Base-by-base conservation (phyloP, 1,284 basidiomycete genomes). In the Taiwanofungus camphoratus region DNA sequence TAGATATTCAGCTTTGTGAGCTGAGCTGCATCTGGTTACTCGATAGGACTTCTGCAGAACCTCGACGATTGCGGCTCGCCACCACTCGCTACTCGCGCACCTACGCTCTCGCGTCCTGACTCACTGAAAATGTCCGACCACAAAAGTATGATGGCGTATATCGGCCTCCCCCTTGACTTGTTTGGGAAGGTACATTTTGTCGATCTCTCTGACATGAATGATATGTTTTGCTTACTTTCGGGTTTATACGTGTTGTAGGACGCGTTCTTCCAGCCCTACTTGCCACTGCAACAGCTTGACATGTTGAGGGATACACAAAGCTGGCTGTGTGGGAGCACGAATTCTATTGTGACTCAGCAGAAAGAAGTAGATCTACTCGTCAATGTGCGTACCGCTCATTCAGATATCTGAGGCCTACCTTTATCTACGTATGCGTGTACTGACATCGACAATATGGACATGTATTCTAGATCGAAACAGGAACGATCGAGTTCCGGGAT, bases 231-330 rank as follows among this genome's bases (percentile, higher is more conserved):
- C 43, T 26, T 24, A 39, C 43, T 30, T 24, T 33, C 11, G 13
- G 8, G 22, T 8, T 19, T 13, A 12, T 19, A 6, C 19, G 19
- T 21, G 15, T 15, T 46, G 26, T 50, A 88, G 81, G 90, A 92
- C 52, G 77, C 92, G 2, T 94, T 98, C 68, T 99, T 99, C 69
- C 95, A 99, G 64, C 96, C 95, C 1, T 99, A 98, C 64, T 73
- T 99, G 18, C 95, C 95, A 0, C 65, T 99, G 6, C 95, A 99
- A 63, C 94, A 99, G 64, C 74, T 97, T 13, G 95, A 98, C 52
- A 78, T 93, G 67, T 68, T 96, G 31, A 83, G 78, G 54, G 79
- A 84, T 22, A 84, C 87, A 3, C 73, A 75, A 34, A 82, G 85
- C 48, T 99, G 89, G 85, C 72, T 99, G 16, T 89, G 87, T 54